Conservation (phyloP, 345 rosid genomes). For the Eucalyptus fibrosa region DNA sequence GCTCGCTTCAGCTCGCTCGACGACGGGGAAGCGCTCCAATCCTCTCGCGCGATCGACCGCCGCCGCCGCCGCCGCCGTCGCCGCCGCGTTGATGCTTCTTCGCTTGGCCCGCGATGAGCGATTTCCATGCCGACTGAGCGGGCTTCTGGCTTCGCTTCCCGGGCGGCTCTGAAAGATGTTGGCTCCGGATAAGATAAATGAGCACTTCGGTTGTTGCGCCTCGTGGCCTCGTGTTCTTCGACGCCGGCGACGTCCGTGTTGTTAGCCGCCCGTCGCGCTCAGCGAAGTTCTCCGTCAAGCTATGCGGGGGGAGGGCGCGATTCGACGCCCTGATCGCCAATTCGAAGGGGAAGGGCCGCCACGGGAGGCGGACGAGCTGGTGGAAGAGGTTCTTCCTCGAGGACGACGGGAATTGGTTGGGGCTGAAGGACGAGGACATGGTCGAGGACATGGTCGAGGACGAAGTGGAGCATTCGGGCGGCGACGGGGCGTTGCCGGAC, state of each 20-base stretch:
- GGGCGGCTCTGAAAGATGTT: conserved; percentile 21
- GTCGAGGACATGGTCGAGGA: conserved; percentile 30
- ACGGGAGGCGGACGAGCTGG: conserved; percentile 41
- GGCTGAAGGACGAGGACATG: conserved; percentile 55
- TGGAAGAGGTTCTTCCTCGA: conserved; percentile 76
- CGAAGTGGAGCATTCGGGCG: conserved; percentile 6
- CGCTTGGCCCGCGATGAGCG: neutral
- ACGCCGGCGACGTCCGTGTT: neutral
- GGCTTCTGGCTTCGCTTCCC: neutral
- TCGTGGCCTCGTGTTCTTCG: conserved; percentile 22
- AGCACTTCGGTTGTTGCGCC: conserved; percentile 46
- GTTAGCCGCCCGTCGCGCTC: conserved; percentile 2
- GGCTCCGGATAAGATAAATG: conserved; percentile 45
- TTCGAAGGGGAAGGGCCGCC: neutral
- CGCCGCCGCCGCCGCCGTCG: neutral
- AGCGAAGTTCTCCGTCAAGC: neutral
- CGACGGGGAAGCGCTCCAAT: too few relatives aligned
- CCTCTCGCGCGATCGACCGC: neutral
- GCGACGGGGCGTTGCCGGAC: conserved; percentile 30
- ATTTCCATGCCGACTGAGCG: neutral
- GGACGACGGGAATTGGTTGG: conserved; percentile 87
- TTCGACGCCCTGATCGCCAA: conserved; percentile 28
- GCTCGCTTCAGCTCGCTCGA: neutral
- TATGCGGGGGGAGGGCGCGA: neutral
- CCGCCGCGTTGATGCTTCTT: neutral